Percentiles rank a stretch among this genome's conserved stretches.
Evolutionary conservation across 225 moss, liverwort and hornwort genomes (phyloP).

Genomic region (Marchantia paleacea): DNA sequence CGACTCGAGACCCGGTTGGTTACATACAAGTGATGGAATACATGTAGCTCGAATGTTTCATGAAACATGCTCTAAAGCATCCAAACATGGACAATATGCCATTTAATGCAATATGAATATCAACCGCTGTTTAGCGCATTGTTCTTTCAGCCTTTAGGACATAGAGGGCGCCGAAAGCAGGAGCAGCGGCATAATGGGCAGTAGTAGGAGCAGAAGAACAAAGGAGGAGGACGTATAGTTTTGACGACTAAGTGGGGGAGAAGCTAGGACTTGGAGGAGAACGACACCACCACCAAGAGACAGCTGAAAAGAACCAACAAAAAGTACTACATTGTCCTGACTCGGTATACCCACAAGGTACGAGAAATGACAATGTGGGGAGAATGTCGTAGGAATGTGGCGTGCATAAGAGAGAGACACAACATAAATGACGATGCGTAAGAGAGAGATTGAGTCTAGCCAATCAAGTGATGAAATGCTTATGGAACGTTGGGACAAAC

Average conservation of each 20-base stretch:
- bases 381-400: constrained; percentile 25
- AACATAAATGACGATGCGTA: constrained; percentile 14
- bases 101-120: too few relatives aligned
- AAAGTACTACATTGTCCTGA: constrained; percentile 3
- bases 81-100: too few relatives aligned
- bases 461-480: constrained; percentile 8
- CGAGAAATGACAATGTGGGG: constrained; percentile 20
- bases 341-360: constrained; percentile 1
- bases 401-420: constrained; percentile 19
- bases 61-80: too few relatives aligned
- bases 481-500: constrained; percentile 7
- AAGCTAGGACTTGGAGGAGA: neutral
- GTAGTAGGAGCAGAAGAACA: too few relatives aligned
- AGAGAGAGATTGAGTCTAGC: neutral
- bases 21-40: too few relatives aligned
- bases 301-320: neutral
- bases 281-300: neutral
- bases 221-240: too few relatives aligned
- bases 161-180: neutral
- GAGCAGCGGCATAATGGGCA: neutral
- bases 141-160: neutral
- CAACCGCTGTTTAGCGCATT: too few relatives aligned
- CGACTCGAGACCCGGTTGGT: too few relatives aligned
- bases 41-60: too few relatives aligned
- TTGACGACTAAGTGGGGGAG: neutral